These are phyloP conservation scores for Elongisporangium prolatum DNA, from an alignment of 352 stramenopile genomes.

Conservation along the genomic window DNA sequence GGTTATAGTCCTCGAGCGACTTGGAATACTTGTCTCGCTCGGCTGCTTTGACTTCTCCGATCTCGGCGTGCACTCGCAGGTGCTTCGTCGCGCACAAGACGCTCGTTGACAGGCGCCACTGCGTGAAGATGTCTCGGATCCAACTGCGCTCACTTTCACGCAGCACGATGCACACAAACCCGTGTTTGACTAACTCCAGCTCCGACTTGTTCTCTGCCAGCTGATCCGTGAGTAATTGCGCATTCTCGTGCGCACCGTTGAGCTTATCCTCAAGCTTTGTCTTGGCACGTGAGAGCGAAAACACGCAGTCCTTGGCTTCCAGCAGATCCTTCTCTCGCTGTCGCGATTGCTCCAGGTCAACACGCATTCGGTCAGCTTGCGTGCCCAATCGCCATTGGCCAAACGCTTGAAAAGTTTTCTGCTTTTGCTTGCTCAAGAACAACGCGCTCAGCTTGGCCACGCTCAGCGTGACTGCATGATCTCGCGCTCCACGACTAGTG, in stretches of 20 bases:
- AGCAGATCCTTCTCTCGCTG: constrained; percentile 25
- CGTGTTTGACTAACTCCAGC: constrained; percentile 68
- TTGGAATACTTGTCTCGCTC: constrained; percentile 63
- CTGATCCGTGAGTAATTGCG: constrained; percentile 28
- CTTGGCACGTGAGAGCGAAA: constrained; percentile 59
- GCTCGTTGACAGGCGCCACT: constrained; percentile 36
- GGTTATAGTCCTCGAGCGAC: constrained; percentile 67
- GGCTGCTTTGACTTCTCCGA: constrained; percentile 44
- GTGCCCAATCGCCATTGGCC: constrained; percentile 19
- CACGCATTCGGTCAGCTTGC: constrained; percentile 17
- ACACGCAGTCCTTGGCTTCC: constrained; percentile 72
- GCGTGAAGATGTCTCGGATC: constrained; percentile 32
- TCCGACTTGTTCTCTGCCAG: constrained; percentile 43
- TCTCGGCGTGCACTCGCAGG: constrained; percentile 45
- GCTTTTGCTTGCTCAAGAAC: constrained; percentile 16
- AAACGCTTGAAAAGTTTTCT: constrained; percentile 1
- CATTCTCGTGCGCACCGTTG: constrained; percentile 21
- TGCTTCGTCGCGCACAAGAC: constrained; percentile 32
- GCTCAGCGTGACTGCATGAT: constrained; percentile 11
- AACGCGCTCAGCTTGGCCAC: constrained; percentile 20
- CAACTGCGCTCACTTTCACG: constrained; percentile 40
- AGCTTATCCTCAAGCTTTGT: constrained; percentile 58
- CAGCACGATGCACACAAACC: constrained; percentile 45
- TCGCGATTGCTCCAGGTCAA: constrained; percentile 18
- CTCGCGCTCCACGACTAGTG: constrained; percentile 17